Base-by-base conservation (phyloP, 495 filamentous ascomycete genomes). In the Hypoxylon lenormandii region DNA sequence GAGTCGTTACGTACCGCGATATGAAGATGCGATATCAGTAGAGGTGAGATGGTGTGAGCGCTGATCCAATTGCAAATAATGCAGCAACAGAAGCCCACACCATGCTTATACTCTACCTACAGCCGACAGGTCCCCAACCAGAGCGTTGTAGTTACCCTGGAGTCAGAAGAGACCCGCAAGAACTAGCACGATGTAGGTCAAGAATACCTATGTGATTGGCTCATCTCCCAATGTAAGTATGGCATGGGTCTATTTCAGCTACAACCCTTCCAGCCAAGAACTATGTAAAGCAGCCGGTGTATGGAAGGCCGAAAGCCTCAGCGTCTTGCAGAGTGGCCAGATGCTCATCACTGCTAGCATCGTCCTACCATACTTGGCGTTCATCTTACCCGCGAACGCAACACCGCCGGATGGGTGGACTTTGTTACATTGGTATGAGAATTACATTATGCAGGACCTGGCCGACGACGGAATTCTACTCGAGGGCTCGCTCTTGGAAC, bases 261-360 rank as follows among this genome's bases (percentile, higher is more conserved):
- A 54, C n/a, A 12, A 63, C 4, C 49, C 60, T 2, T 1, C 18
- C 10, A 38, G 47, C 8, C 16, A 23, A 18, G 21, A 19, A 1
- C 7, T 52, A 16, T 61, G 58, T 23, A 4, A 21, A 22, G 58
- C 48, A 23, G 58, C 48, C 13, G 58, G 58, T 23, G 58, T 48
- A 22, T 61, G 58, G 58, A 45, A 45, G 18, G 60, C 60, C 13
- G 28, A 26, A 10, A 26, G 4, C 10, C 40, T 45, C 23, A 19
- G 37, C 40, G 11, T 19, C 36, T 19, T 47, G 23, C 49, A 54
- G 5, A 26, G 38, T 0, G 10, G 47, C 0, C 16, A 12, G 13
- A 38, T 5, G 5, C 5, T 23, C 18, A 47, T 54, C 12, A 46
- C 49, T 1, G 5, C 37, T 0, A 12, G 54, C 6, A 33, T 38